Percentiles rank a stretch among this genome's conserved stretches.
Conservation (phyloP, 352 stramenopile genomes). For the Phytopythium litorale region DNA sequence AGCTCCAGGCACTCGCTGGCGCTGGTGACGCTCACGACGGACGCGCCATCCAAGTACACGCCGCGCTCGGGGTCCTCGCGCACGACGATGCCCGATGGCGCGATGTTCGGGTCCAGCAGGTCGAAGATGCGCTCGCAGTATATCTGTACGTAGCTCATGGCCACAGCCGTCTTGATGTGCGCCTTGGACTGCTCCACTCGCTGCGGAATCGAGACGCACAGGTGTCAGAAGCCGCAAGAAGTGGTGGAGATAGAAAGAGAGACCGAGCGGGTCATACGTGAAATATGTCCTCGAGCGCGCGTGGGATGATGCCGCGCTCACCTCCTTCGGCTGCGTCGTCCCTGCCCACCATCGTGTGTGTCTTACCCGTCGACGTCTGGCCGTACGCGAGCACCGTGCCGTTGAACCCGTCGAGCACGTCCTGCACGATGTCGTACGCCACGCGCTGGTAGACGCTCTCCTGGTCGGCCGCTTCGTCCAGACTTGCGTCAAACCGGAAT, state of each 20-base stretch:
- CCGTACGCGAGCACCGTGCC: slow-evolving; percentile 68
- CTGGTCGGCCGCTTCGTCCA: slow-evolving; percentile 37
- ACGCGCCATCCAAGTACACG: slow-evolving; percentile 64
- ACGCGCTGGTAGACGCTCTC: slow-evolving; percentile 46
- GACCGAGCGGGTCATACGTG: slow-evolving; percentile 11
- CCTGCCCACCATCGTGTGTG: slow-evolving; percentile 61
- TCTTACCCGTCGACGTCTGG: slow-evolving; percentile 65
- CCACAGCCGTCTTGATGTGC: slow-evolving; percentile 37
- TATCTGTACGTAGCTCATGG: slow-evolving; percentile 74
- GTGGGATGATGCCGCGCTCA: slow-evolving; percentile 52
- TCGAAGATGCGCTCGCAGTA: slow-evolving; percentile 82
- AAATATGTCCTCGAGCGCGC: slow-evolving; percentile 61
- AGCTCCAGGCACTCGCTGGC: slow-evolving; percentile 45
- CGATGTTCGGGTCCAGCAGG: slow-evolving; percentile 42
- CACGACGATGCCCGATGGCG: slow-evolving; percentile 44
- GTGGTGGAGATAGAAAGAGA: not conserved
- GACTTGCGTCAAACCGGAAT: slow-evolving; percentile 59
- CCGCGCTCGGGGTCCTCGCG: slow-evolving; percentile 57
- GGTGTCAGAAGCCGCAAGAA: not conserved
- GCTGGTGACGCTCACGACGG: slow-evolving; percentile 31
- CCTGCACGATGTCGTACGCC: slow-evolving; percentile 49
- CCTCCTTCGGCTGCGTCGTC: slow-evolving; percentile 29
- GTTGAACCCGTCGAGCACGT: slow-evolving; percentile 65
- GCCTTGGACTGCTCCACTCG: slow-evolving; percentile 24
- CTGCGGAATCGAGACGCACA: not conserved